Percentiles rank a stretch among this genome's conserved stretches.
phyloP scores from a whole-genome alignment of 1,139 yeast genomes.

The Fermentozyma sake region DNA sequence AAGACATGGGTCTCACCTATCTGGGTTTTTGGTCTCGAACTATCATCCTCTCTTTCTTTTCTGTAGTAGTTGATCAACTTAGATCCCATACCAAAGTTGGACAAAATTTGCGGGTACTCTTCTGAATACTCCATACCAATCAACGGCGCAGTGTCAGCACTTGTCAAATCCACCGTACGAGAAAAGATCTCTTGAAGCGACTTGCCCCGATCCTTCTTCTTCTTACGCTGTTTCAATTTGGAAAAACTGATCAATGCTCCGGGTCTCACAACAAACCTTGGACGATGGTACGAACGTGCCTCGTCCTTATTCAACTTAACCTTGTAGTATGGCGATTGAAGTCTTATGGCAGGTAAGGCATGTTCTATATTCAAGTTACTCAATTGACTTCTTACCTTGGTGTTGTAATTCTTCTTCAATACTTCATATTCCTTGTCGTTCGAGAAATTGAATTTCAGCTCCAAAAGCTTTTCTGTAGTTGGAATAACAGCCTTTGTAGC shows the following conservation, averaged over 20 bases:
- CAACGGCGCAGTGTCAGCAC: slow-evolving; percentile 77
- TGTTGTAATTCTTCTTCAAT: slow-evolving; percentile 79
- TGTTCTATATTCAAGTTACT: slow-evolving; percentile 92
- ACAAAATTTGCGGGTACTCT: slow-evolving; percentile 77
- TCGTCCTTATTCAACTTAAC: slow-evolving; percentile 69
- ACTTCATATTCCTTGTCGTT: slow-evolving; percentile 85
- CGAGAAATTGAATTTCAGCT: slow-evolving; percentile 68
- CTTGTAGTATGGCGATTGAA: slow-evolving; percentile 90
- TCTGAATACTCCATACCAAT: slow-evolving; percentile 87
- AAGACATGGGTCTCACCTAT: slow-evolving; percentile 95
- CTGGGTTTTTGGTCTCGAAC: slow-evolving; percentile 79
- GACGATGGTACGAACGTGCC: slow-evolving; percentile 77
- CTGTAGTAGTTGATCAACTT: slow-evolving; percentile 91
- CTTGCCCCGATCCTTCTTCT: slow-evolving; percentile 85
- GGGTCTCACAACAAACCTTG: slow-evolving; percentile 69
- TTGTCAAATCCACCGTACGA: slow-evolving; percentile 69
- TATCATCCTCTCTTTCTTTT: slow-evolving; percentile 76
- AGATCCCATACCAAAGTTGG: slow-evolving; percentile 95
- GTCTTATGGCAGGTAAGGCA: slow-evolving; percentile 77
- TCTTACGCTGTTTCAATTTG: slow-evolving; percentile 73
- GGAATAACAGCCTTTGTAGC: slow-evolving; percentile 41
- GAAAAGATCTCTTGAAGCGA: slow-evolving; percentile 70
- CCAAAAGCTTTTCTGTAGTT: slow-evolving; percentile 43
- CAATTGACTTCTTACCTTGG: slow-evolving; percentile 88
- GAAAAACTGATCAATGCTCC: slow-evolving; percentile 75